These are phyloP conservation scores for Aspergillus ellipticus DNA, from an alignment of 495 filamentous ascomycete species.

Conservation along the genomic window DNA sequence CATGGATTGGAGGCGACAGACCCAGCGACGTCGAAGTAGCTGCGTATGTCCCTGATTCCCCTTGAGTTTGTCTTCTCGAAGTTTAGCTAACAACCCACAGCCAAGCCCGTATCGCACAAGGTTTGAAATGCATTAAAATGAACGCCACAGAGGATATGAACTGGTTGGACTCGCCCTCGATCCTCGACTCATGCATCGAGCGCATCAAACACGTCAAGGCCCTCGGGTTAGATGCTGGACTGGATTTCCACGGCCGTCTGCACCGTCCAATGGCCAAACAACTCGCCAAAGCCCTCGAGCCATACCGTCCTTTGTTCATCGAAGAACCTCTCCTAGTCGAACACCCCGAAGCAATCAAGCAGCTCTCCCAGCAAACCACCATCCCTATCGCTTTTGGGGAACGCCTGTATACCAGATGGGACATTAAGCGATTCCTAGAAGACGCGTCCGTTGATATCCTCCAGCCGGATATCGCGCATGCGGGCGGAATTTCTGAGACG, in stretches of 20 bases:
- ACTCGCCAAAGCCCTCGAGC: conserved; percentile 66
- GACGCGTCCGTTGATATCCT: conserved; percentile 67
- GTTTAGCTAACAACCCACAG: conserved; percentile 23
- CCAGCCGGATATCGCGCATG: conserved; percentile 74
- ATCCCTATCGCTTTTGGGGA: conserved; percentile 75
- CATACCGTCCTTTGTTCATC: conserved; percentile 71
- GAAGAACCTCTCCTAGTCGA: conserved; percentile 75
- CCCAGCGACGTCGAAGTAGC: conserved; percentile 64
- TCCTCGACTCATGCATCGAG: conserved; percentile 61
- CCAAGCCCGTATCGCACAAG: conserved; percentile 62
- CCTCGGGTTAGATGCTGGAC: conserved; percentile 64
- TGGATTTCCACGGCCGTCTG: conserved; percentile 79
- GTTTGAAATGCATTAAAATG: conserved; percentile 75
- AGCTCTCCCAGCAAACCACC: conserved; percentile 57
- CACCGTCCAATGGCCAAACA: conserved; percentile 84
- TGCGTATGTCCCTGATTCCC: conserved; percentile 28
- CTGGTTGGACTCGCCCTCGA: conserved; percentile 71
- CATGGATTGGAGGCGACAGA: conserved; percentile 86
- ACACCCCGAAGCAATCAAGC: conserved; percentile 66
- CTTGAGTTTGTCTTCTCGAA: too few species aligned
- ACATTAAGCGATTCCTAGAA: conserved; percentile 70
- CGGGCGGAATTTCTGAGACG: conserved; percentile 72
- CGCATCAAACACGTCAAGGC: conserved; percentile 66
- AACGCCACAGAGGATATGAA: conserved; percentile 76
- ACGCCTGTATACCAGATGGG: conserved; percentile 71